Base-by-base conservation (phyloP, 345 rosid genomes). In the Pugionium dolabratum region DNA sequence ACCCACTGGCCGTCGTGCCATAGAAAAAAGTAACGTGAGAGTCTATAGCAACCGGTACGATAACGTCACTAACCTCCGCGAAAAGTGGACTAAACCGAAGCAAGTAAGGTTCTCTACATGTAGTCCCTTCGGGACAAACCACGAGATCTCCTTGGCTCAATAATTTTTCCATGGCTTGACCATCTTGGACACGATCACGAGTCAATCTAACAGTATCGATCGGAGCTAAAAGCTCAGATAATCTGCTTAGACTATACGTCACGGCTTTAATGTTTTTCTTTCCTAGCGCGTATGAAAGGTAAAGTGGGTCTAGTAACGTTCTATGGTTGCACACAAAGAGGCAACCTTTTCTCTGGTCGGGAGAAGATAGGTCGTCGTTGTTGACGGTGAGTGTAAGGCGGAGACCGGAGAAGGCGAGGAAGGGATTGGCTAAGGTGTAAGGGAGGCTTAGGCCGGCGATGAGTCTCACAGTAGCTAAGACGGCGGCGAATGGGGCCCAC, bases 81-180 rank as follows among this genome's bases (percentile, higher is more conserved):
- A 86, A 86, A 8, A 79, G 57, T 28, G 91, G 84, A 59, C 89
- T 84, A 50, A 84, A 82, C 64, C 89, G 74, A 4, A 84, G 74
- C 58, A 18, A 18, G 18, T 18, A 18, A 18, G 18, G 18, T 18
- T 18, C 18, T 18, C 18, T 18, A 18, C 18, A 18, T 18, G 18
- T 18, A 18, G 18, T 18, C 18, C 18, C 18, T 18, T 18, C 18
- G 18, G 18, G 18, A 18, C 18, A 18, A 18, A 18, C 18, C 18
- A 18, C 18, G 18, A 18, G 18, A 18, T 18, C 18, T 18, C 18
- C 18, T 18, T 18, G 18, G 18, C 18, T 18, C 18, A 18, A 18
- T 18, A 18, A 18, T 18, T 18, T 46, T 48, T 72, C 59, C 76
- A 84, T 78, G 18, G 69, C 10, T 47, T 56, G 48, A 44, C 59